Percentiles rank a stretch among this genome's conserved stretches.
Conservation (phyloP, 1,139 yeast species). For the Geotrichum fermentans region DNA sequence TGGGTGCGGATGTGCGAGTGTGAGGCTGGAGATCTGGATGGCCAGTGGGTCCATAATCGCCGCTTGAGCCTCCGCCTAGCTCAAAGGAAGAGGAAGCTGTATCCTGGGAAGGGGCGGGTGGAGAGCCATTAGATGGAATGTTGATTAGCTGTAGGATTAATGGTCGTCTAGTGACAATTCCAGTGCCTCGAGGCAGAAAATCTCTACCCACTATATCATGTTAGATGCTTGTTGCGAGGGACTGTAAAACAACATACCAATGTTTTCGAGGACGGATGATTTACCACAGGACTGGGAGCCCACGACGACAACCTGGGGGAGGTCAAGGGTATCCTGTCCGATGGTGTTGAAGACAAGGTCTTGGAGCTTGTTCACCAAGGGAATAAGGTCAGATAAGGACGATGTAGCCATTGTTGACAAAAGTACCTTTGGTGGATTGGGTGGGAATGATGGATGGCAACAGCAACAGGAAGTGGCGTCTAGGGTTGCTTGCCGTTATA, state of each 20-base stretch:
- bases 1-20: constrained; percentile 11
- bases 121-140: constrained; percentile 26
- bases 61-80: constrained; percentile 12
- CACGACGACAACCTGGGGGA: constrained; percentile 80
- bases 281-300: constrained; percentile 83
- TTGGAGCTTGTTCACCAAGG: constrained; percentile 50
- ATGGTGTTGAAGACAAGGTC: constrained; percentile 48
- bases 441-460: background rate
- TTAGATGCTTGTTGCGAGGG: background rate
- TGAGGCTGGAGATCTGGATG: constrained; percentile 15
- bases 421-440: background rate
- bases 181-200: constrained; percentile 77
- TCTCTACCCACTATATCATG: constrained; percentile 57
- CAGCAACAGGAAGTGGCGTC: background rate
- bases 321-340: constrained; percentile 57
- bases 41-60: no score
- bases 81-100: constrained; percentile 16
- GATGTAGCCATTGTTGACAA: constrained; percentile 46
- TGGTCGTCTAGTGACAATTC: constrained; percentile 78
- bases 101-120: background rate
- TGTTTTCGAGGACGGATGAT: constrained; percentile 73
- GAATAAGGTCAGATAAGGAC: constrained; percentile 70
- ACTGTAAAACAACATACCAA: constrained; percentile 27
- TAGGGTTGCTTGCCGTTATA: no score
- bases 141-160: constrained; percentile 65